Evolutionary conservation across 2,329 filamentous ascomycete species (phyloP).

Genomic region (Graphium sp.): DNA sequence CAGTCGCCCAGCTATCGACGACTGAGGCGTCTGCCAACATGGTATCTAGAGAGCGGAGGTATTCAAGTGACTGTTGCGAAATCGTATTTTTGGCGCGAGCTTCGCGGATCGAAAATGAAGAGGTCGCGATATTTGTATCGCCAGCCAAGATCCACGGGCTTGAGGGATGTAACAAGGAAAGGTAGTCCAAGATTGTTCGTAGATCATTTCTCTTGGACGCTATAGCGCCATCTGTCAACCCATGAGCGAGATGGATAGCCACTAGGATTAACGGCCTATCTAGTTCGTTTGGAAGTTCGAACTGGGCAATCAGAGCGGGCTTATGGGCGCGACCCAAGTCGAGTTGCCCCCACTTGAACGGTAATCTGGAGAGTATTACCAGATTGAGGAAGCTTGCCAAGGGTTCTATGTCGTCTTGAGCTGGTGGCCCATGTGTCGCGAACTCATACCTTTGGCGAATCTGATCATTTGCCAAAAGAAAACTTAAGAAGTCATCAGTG

Average conservation of each 20-base stretch:
- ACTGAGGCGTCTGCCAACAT: conserved; percentile 26
- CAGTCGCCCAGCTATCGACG: conserved; percentile 32
- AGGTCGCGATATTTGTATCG: conserved; percentile 49
- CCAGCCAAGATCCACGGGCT: conserved; percentile 41
- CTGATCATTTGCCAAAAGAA: conserved; percentile 26
- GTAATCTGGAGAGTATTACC: conserved; percentile 37
- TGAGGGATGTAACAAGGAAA: conserved; percentile 19
- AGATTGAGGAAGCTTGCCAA: conserved; percentile 44
- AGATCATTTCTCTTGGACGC: conserved; percentile 39
- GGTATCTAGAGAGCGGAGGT: conserved; percentile 26
- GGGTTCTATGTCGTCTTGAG: conserved; percentile 30
- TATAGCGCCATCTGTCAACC: conserved; percentile 40
- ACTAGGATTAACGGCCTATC: conserved; percentile 31
- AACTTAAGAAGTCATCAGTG: conserved; percentile 43
- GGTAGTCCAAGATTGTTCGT: conserved; percentile 26
- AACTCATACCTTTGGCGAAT: conserved; percentile 35
- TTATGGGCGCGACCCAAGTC: conserved; percentile 39
- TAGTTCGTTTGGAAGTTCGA: too few relatives aligned
- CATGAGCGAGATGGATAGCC: conserved; percentile 43
- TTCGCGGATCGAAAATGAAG: conserved; percentile 32
- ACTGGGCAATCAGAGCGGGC: conserved; percentile 30
- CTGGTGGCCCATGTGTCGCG: conserved; percentile 37
- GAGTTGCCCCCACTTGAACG: conserved; percentile 38
- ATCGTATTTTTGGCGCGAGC: conserved; percentile 35
- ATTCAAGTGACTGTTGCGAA: conserved; percentile 25